phyloP scores from a whole-genome alignment of 2,329 filamentous ascomycete species.

The Mariannaea elegans region DNA sequence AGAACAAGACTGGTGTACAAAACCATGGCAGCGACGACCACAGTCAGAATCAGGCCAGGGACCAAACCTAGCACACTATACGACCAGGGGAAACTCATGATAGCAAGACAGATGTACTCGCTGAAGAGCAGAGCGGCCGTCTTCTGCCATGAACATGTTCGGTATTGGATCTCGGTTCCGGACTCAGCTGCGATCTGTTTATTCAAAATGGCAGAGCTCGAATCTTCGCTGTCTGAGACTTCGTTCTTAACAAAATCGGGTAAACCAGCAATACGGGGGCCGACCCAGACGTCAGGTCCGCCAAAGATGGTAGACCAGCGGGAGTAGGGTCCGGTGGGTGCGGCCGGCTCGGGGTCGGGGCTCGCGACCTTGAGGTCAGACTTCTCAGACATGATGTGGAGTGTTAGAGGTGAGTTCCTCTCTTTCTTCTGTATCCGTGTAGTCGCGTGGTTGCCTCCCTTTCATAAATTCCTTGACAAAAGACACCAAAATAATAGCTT shows the following conservation, averaged over 20 bases:
- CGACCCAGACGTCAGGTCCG: slow-evolving; percentile 52
- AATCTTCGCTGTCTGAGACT: slow-evolving; percentile 54
- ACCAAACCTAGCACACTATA: slow-evolving; percentile 89
- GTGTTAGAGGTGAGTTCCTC: neutral
- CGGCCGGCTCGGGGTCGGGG: slow-evolving; percentile 37
- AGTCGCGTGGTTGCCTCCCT: neutral
- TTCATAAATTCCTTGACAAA: neutral
- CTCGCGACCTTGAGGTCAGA: slow-evolving; percentile 27
- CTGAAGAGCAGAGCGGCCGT: slow-evolving; percentile 91
- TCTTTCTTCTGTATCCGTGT: neutral
- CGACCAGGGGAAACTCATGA: slow-evolving; percentile 96
- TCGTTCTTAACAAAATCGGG: slow-evolving; percentile 47
- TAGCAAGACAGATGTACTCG: slow-evolving; percentile 91
- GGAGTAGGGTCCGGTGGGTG: slow-evolving; percentile 33
- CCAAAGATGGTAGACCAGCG: slow-evolving; percentile 49
- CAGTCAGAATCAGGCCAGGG: slow-evolving; percentile 82
- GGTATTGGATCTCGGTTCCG: slow-evolving; percentile 85
- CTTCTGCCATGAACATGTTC: slow-evolving; percentile 95
- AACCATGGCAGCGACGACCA: slow-evolving; percentile 79
- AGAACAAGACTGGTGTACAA: slow-evolving; percentile 74
- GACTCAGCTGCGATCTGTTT: slow-evolving; percentile 81
- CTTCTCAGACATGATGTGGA: slow-evolving; percentile 41
- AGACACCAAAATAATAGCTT: neutral
- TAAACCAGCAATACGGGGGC: slow-evolving; percentile 61
- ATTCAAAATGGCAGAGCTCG: slow-evolving; percentile 59